These are phyloP conservation scores for Pisolithus orientalis DNA, from an alignment of 768 basidiomycete species.

Conservation along the genomic window DNA sequence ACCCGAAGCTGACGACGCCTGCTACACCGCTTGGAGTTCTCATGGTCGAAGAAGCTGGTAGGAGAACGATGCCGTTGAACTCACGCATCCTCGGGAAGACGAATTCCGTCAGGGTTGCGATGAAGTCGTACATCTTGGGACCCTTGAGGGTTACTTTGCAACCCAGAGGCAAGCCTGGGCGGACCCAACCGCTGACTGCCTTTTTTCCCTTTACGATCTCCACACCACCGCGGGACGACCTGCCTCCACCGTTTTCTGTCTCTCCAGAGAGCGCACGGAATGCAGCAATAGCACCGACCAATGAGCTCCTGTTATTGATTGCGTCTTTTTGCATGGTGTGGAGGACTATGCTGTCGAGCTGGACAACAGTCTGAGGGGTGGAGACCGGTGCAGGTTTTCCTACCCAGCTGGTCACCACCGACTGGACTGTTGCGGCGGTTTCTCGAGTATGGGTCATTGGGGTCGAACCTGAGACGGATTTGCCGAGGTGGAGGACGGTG, in stretches of 20 bases:
- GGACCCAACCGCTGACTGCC: slow-evolving; percentile 75
- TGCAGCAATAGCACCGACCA: slow-evolving; percentile 84
- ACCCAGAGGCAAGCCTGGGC: slow-evolving; percentile 76
- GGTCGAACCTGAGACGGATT: slow-evolving; percentile 67
- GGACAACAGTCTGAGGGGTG: slow-evolving; percentile 62
- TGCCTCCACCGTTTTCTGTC: slow-evolving; percentile 65
- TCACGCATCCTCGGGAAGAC: slow-evolving; percentile 93
- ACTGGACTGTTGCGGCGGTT: slow-evolving; percentile 71
- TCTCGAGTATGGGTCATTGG: slow-evolving; percentile 75
- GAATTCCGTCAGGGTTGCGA: slow-evolving; percentile 83
- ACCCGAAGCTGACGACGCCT: slow-evolving; percentile 86
- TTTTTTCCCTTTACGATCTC: slow-evolving; percentile 67
- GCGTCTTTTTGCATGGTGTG: slow-evolving; percentile 86
- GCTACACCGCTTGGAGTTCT: slow-evolving; percentile 73
- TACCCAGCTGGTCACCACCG: slow-evolving; percentile 62
- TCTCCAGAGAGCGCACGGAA: slow-evolving; percentile 85
- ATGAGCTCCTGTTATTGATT: slow-evolving; percentile 56
- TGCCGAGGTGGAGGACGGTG: slow-evolving; percentile 47
- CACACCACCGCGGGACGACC: slow-evolving; percentile 65
- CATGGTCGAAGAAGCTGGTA: slow-evolving; percentile 62
- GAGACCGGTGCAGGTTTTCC: slow-evolving; percentile 63
- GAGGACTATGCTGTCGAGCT: slow-evolving; percentile 78
- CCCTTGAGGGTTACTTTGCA: slow-evolving; percentile 89
- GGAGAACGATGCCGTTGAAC: slow-evolving; percentile 77
- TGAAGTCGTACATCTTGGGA: slow-evolving; percentile 91